Evolutionary conservation across 352 stramenopile genomes (phyloP).

Genomic region (Pythium sp.): DNA sequence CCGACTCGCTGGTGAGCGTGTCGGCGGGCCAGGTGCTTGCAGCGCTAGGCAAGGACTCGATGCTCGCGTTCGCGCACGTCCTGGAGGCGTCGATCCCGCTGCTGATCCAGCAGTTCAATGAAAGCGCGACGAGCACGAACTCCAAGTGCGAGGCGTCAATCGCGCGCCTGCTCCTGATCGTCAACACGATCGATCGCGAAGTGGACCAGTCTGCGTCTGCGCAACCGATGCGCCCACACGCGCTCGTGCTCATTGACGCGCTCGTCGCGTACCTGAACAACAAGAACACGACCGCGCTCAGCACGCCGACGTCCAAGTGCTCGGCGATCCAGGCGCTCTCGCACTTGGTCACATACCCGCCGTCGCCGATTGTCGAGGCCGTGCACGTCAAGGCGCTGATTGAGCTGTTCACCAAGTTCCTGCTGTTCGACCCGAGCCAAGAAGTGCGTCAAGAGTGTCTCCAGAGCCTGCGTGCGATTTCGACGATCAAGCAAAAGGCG

Average conservation of each 20-base stretch:
- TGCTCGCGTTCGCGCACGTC: conserved; percentile 66
- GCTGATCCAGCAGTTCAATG: conserved; percentile 60
- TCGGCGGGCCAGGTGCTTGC: conserved; percentile 70
- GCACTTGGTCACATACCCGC: conserved; percentile 76
- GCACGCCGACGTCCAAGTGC: conserved; percentile 50
- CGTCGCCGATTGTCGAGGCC: conserved; percentile 68
- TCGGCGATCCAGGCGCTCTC: conserved; percentile 65
- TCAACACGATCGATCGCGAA: conserved; percentile 82
- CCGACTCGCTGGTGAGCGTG: conserved; percentile 77
- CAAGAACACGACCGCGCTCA: conserved; percentile 21
- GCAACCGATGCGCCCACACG: conserved; percentile 76
- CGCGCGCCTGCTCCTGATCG: conserved; percentile 58
- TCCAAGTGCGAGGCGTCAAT: conserved; percentile 72
- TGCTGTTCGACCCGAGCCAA: conserved; percentile 59
- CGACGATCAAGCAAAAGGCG: conserved; percentile 55
- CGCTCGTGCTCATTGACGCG: conserved; percentile 49
- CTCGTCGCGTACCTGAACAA: conserved; percentile 53
- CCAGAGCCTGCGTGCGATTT: conserved; percentile 65
- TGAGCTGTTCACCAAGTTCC: conserved; percentile 66
- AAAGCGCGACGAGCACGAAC: conserved; percentile 35
- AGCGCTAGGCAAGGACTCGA: conserved; percentile 64
- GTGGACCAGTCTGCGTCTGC: conserved; percentile 70
- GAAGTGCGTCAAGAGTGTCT: conserved; percentile 71
- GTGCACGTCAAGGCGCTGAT: conserved; percentile 66
- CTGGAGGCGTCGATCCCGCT: conserved; percentile 60